phyloP scores from a whole-genome alignment of 148 eudicot species.

The Diospyros kaki region DNA sequence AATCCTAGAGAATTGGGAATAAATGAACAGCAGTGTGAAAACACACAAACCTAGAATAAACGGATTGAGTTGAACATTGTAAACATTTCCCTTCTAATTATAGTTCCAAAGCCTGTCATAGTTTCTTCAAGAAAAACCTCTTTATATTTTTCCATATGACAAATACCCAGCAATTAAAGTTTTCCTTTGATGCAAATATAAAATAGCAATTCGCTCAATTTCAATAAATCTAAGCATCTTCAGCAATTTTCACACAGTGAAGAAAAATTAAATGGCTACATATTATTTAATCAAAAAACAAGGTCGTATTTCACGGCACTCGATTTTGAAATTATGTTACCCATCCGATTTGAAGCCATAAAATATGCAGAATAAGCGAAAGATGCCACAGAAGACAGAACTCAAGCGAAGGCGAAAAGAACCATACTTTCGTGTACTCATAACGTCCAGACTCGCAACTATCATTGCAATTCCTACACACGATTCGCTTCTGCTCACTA shows the following conservation, averaged over 20 bases:
- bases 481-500: constrained; percentile 32
- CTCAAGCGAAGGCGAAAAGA: neutral
- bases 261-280: too few relatives aligned
- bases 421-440: constrained; percentile 57
- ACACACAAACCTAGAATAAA: neutral
- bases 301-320: too few relatives aligned
- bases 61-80: neutral
- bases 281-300: neutral
- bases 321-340: too few relatives aligned
- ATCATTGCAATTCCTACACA: constrained; percentile 68
- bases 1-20: neutral
- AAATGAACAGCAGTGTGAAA: neutral
- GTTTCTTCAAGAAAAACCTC: neutral
- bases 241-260: neutral
- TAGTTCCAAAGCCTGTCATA: neutral
- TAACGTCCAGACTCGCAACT: constrained; percentile 50
- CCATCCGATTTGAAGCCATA: neutral
- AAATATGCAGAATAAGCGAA: neutral
- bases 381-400: neutral
- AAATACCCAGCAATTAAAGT: neutral
- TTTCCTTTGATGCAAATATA: too few relatives aligned
- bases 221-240: too few relatives aligned
- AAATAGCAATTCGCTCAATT: too few relatives aligned
- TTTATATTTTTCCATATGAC: neutral
- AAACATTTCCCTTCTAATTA: neutral